Evolutionary conservation across 2,329 filamentous ascomycete species (phyloP).

Genomic region (Tolypocladium amazonense): DNA sequence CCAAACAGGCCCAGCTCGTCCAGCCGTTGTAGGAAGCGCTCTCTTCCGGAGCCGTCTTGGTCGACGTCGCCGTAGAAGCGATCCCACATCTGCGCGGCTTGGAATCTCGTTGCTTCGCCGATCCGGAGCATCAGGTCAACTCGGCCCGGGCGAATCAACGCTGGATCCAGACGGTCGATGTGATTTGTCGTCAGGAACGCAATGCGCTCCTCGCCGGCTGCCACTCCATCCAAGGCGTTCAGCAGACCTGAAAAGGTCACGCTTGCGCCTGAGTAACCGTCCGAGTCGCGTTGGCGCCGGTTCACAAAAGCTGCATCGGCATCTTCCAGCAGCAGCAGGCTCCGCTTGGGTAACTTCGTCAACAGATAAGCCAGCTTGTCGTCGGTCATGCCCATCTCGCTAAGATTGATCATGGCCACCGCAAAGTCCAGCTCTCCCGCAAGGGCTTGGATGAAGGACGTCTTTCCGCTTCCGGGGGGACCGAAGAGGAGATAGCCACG

Average conservation of each 20-base stretch:
- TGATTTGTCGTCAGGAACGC: constrained; percentile 94
- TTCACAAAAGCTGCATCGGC: constrained; percentile 87
- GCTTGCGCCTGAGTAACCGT: constrained; percentile 78
- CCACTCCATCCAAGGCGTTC: constrained; percentile 81
- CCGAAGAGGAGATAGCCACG: constrained; percentile 83
- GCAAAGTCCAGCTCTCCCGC: constrained; percentile 89
- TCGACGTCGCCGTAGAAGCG: constrained; percentile 88
- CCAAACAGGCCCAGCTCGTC: constrained; percentile 61
- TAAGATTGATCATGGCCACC: constrained; percentile 86
- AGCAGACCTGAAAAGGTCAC: constrained; percentile 91
- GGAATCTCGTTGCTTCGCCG: constrained; percentile 75
- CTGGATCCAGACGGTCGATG: constrained; percentile 78
- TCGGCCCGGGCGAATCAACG: constrained; percentile 78
- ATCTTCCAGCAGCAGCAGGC: constrained; percentile 77
- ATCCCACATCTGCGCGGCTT: constrained; percentile 83
- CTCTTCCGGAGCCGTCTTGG: constrained; percentile 45
- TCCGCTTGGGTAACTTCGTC: constrained; percentile 73
- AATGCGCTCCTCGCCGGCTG: constrained; percentile 86
- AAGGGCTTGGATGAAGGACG: constrained; percentile 89
- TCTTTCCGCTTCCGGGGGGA: constrained; percentile 86
- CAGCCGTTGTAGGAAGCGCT: constrained; percentile 61
- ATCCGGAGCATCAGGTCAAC: constrained; percentile 91
- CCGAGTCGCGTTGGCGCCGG: constrained; percentile 61
- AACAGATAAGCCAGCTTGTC: constrained; percentile 79
- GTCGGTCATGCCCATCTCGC: constrained; percentile 81